Percentiles rank a stretch among this genome's conserved stretches.
These are phyloP conservation scores for Solanum etuberosum DNA, from an alignment of 257 asterid genomes.

Conservation along the genomic window DNA sequence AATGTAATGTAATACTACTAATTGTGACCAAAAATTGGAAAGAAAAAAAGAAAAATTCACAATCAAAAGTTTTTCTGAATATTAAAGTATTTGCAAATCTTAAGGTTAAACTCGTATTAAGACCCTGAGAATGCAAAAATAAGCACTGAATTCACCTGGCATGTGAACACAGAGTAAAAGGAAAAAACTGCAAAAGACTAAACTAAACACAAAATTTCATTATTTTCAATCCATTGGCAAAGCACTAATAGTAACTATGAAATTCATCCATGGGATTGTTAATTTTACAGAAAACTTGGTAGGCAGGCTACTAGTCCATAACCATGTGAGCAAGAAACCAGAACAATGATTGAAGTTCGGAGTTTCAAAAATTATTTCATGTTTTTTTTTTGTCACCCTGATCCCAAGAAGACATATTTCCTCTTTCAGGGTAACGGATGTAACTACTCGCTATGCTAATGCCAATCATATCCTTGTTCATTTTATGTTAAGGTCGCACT, in stretches of 20 bases:
- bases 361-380: neutral
- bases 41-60: neutral
- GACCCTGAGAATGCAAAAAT: neutral
- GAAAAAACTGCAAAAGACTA: neutral
- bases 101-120: neutral
- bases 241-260: neutral
- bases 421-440: neutral
- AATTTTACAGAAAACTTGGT: neutral
- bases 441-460: neutral
- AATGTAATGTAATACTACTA: neutral
- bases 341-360: neutral
- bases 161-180: neutral
- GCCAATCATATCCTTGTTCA: neutral
- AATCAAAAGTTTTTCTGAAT: neutral
- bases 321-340: neutral
- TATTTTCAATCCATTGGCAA: neutral
- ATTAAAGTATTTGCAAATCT: neutral
- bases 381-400: neutral
- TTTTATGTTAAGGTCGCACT: neutral
- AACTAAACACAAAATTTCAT: neutral
- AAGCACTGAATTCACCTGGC: neutral
- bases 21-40: neutral
- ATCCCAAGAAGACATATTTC: neutral
- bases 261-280: neutral
- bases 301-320: neutral